Percentiles rank a stretch among this genome's conserved stretches.
Evolutionary conservation across 2,329 filamentous ascomycete species (phyloP).

Genomic region (Fulvia fulva): DNA sequence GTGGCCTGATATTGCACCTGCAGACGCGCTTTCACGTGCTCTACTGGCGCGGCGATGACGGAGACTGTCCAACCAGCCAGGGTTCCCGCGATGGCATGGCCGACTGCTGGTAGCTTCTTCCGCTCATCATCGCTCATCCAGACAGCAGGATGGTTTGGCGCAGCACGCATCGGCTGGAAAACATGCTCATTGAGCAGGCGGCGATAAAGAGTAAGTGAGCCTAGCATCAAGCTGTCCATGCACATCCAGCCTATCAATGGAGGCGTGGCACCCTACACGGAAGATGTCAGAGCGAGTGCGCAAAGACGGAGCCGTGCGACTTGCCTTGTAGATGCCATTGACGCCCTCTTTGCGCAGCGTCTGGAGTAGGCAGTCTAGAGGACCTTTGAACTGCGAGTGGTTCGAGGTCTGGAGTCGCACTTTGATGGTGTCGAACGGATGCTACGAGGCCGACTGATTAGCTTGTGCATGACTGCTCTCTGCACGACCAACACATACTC

Average conservation of each 20-base stretch:
- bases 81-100: conserved; percentile 83
- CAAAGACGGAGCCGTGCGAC: conserved; percentile 3
- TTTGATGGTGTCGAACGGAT: conserved; percentile 92
- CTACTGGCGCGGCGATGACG: conserved; percentile 88
- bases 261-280: conserved; percentile 53
- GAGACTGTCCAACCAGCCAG: conserved; percentile 85
- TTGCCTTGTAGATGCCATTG: conserved; percentile 85
- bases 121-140: conserved; percentile 31
- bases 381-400: conserved; percentile 73
- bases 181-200: conserved; percentile 75
- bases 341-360: conserved; percentile 84
- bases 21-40: conserved; percentile 89
- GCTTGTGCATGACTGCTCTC: conserved; percentile 16
- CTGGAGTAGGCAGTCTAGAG: conserved; percentile 77
- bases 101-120: conserved; percentile 64
- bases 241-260: conserved; percentile 97
- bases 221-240: conserved; percentile 92
- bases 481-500: conserved; percentile 49
- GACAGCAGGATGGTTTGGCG: conserved; percentile 16
- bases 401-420: conserved; percentile 88
- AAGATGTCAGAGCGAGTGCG: background rate
- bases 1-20: conserved; percentile 88
- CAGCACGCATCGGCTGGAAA: conserved; percentile 54
- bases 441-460: conserved; percentile 40
- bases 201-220: conserved; percentile 85